These are phyloP conservation scores for Microdochium trichocladiopsis DNA, from an alignment of 2,329 filamentous ascomycete species.

Conservation along the genomic window DNA sequence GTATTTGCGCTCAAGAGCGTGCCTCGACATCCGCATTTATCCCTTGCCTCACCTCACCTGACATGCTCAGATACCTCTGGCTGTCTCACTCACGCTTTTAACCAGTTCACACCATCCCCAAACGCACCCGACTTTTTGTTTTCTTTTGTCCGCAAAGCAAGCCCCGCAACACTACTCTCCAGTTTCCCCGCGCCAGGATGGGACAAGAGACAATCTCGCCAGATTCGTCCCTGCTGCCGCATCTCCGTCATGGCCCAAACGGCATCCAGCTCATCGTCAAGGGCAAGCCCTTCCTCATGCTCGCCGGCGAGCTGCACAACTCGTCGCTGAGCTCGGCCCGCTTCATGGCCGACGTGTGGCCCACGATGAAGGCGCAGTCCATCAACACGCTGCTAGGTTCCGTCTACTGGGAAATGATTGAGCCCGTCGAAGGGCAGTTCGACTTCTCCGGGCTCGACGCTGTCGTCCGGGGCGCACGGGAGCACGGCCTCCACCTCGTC, in stretches of 20 bases:
- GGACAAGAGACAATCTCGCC: too few relatives aligned
- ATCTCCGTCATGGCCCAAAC: background rate
- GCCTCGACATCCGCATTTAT: too few relatives aligned
- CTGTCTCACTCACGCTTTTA: too few relatives aligned
- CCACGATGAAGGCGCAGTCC: constrained; percentile 20
- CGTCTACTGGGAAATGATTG: constrained; percentile 28
- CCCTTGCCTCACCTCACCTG: too few relatives aligned
- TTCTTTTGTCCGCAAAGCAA: too few relatives aligned
- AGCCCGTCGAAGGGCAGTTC: constrained; percentile 25
- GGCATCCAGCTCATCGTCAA: constrained; percentile 25
- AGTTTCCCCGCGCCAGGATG: too few relatives aligned
- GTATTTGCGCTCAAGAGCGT: too few relatives aligned
- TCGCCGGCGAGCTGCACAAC: constrained; percentile 13
- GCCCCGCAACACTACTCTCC: too few relatives aligned
- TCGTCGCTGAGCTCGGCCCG: constrained; percentile 11
- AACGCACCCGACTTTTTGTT: too few relatives aligned
- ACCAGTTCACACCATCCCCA: too few relatives aligned
- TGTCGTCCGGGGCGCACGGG: constrained; percentile 20
- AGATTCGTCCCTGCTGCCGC: background rate
- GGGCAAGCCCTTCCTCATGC: constrained; percentile 25
- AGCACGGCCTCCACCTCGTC: constrained; percentile 21
- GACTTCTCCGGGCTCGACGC: constrained; percentile 25
- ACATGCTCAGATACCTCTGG: too few relatives aligned
- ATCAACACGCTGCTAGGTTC: constrained; percentile 29
- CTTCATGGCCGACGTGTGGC: constrained; percentile 13